These are phyloP conservation scores for Diutina mesorugosa DNA, from an alignment of 1,139 yeast genomes.

Conservation along the genomic window DNA sequence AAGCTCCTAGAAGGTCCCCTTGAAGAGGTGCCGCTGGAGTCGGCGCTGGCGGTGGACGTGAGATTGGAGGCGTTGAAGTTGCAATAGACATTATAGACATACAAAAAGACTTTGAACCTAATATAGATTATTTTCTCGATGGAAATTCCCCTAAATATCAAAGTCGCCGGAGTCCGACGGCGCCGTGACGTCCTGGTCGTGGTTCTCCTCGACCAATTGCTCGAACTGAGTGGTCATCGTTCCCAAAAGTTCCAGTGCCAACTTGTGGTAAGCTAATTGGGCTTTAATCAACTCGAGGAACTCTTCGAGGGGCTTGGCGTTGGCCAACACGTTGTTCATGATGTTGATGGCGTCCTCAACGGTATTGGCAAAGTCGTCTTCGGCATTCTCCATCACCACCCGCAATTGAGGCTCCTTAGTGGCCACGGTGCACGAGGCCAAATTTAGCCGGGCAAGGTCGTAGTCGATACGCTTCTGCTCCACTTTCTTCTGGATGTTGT, in stretches of 20 bases:
- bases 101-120: background rate
- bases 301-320: slow-evolving; percentile 61
- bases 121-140: background rate
- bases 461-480: slow-evolving; percentile 70
- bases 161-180: slow-evolving; percentile 29
- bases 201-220: slow-evolving; percentile 38
- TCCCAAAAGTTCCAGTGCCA: slow-evolving; percentile 58
- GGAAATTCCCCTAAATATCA: slow-evolving; percentile 17
- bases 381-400: slow-evolving; percentile 72
- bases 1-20: slow-evolving; percentile 43
- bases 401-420: slow-evolving; percentile 65
- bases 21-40: slow-evolving; percentile 14
- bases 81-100: background rate
- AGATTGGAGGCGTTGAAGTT: slow-evolving; percentile 23
- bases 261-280: slow-evolving; percentile 73
- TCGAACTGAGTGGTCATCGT: slow-evolving; percentile 57
- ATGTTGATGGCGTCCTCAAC: slow-evolving; percentile 81
- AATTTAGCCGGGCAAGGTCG: slow-evolving; percentile 61
- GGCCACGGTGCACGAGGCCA: slow-evolving; percentile 58
- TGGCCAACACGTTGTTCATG: slow-evolving; percentile 71
- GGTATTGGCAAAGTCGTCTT: slow-evolving; percentile 83
- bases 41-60: slow-evolving; percentile 20
- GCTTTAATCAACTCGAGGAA: slow-evolving; percentile 63
- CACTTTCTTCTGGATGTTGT: slow-evolving; percentile 62
- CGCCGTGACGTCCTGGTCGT: slow-evolving; percentile 9